Evolutionary conservation across 805 yeast species (phyloP).

Genomic region (Torulaspora indica): DNA sequence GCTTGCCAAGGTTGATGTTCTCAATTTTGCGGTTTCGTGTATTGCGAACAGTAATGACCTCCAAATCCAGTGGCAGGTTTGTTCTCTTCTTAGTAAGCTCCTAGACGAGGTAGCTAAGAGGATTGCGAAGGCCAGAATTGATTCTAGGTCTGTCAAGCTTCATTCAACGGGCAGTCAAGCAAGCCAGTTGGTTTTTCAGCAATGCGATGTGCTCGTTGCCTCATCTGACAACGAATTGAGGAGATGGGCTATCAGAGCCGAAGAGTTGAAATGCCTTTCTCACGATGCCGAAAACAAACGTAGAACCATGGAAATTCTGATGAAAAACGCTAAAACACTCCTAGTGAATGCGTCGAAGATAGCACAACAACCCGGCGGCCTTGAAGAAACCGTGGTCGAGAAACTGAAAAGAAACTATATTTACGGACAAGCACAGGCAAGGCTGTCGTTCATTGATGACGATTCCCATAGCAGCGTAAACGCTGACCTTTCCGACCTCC

Average conservation of each 20-base stretch:
- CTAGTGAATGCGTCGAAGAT: constrained; percentile 24
- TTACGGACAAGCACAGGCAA: constrained; percentile 22
- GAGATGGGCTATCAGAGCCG: constrained; percentile 19
- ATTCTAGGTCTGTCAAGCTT: constrained; percentile 10
- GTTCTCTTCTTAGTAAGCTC: constrained; percentile 17
- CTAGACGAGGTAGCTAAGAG: constrained; percentile 16
- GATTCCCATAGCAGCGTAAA: not conserved
- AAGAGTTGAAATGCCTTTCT: not conserved
- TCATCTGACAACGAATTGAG: constrained; percentile 29
- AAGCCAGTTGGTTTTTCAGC: constrained; percentile 27
- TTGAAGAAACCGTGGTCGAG: constrained; percentile 31
- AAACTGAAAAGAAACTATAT: constrained; percentile 31
- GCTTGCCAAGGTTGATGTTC: constrained; percentile 20
- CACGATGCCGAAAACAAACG: not conserved
- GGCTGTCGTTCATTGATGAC: constrained; percentile 17
- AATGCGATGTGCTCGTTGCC: constrained; percentile 24
- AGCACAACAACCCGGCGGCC: constrained; percentile 31
- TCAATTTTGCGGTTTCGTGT: constrained; percentile 18
- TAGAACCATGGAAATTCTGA: constrained; percentile 16
- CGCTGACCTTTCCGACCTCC: constrained; percentile 14
- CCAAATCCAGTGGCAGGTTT: constrained; percentile 21
- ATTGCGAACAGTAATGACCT: constrained; percentile 2
- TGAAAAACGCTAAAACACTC: constrained; percentile 27
- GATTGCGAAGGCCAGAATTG: constrained; percentile 17
- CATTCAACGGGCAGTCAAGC: constrained; percentile 18